Percentiles rank a stretch among this genome's conserved stretches.
These are phyloP conservation scores for Nakazawaea peltata DNA, from an alignment of 805 yeast species.

Conservation along the genomic window DNA sequence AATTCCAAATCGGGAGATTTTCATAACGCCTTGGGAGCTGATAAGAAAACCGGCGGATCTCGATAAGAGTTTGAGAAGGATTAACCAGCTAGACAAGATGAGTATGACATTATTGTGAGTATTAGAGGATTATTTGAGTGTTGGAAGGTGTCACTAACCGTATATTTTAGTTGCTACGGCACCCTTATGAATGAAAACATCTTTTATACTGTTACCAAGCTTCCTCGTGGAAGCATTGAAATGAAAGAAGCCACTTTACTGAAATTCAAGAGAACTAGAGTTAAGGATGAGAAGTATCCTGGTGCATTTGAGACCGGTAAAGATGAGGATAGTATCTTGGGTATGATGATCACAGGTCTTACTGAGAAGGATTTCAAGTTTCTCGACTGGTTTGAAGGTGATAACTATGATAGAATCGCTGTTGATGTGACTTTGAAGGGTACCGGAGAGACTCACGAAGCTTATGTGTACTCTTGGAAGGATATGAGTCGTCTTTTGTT, in stretches of 20 bases:
- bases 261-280: slow-evolving; percentile 11
- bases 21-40: too few species aligned
- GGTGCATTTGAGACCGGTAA: not conserved
- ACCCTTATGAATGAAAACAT: slow-evolving; percentile 9
- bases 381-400: slow-evolving; percentile 19
- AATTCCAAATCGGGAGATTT: too few species aligned
- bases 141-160: too few species aligned
- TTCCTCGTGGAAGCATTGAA: not conserved
- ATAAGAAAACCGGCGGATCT: too few species aligned
- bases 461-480: slow-evolving; percentile 14
- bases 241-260: slow-evolving; percentile 10
- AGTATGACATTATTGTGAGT: too few species aligned
- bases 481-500: slow-evolving; percentile 10
- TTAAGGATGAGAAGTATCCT: slow-evolving; percentile 16
- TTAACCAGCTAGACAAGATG: too few species aligned
- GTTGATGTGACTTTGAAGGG: slow-evolving; percentile 10
- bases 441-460: slow-evolving; percentile 3
- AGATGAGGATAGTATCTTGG: slow-evolving; percentile 9
- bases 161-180: slow-evolving; percentile 6
- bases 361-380: slow-evolving; percentile 11
- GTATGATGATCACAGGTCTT: slow-evolving; percentile 13
- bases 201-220: slow-evolving; percentile 10
- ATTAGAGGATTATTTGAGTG: too few species aligned
- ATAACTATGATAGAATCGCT: slow-evolving; percentile 13
- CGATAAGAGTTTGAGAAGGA: too few species aligned